Evolutionary conservation across 306 rosid genomes (phyloP), one percentile per base, ranked within the genome.

Genomic region (Prunus campanulata): DNA sequence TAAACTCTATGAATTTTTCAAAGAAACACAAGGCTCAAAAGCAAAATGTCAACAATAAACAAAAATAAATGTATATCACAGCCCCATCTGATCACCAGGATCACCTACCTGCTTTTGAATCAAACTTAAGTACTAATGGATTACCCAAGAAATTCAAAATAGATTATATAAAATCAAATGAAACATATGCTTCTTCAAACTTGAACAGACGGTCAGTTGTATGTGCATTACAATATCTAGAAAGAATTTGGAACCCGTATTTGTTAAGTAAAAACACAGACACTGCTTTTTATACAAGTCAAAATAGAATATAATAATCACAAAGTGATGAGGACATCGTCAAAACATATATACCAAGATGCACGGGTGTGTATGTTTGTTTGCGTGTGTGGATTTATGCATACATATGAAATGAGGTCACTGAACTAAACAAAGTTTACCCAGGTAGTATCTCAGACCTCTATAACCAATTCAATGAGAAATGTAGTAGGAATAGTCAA

Each of bases 11-110:
- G 46, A 39, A 42, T 20, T 6, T 55, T 68, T 14, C 35, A 24
- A 32, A 60, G 22, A 77, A 47, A 39, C 59, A 56, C 32, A 27
- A 55, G 59, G 66, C 64, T 54, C 46, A 22, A 79, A 12, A 62
- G 15, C 32, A 67, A 6, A 47, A 10, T 56, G 74, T 66, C 75
- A 56, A 27, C 46, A 25, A 42, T 66, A 64, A 20, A 62, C 39
- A 55, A 56, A 5, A 50, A 11, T 39, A 22, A n/a, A 1, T 64
- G 49, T 20, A 18, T 19, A 54, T 52, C 59, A 47, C 52, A 4
- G 3, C 14, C 11, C 69, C 69, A 63, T 64, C 15, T 16, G 2
- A 6, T 47, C 47, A 29, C 74, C 71, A 61, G 29, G 16, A 62
- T 9, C 35, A 59, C 42, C 32, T 15, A 57, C 27, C 22, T 42